These are phyloP conservation scores for Amniculicola lignicola DNA, from an alignment of 495 filamentous ascomycete genomes.

Conservation along the genomic window DNA sequence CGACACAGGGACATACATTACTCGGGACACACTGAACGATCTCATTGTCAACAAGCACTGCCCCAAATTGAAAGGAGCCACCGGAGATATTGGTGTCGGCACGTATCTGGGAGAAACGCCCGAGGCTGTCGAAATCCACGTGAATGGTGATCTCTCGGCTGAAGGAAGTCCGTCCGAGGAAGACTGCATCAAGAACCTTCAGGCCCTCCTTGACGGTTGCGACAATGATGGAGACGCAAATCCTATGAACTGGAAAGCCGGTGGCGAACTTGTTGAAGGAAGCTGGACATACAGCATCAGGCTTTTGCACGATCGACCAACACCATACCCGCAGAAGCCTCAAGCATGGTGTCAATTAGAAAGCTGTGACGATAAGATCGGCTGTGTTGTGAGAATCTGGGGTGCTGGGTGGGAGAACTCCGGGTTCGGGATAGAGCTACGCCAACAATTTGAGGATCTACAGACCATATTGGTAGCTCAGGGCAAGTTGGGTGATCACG, in stretches of 20 bases:
- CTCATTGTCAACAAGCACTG: slow-evolving; percentile 6
- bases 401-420: slow-evolving; percentile 13
- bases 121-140: slow-evolving; percentile 6
- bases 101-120: slow-evolving; percentile 3
- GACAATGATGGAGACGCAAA: background rate
- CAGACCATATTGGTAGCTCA: background rate
- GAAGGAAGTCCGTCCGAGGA: background rate
- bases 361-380: background rate
- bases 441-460: background rate
- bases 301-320: slow-evolving; percentile 5
- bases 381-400: background rate
- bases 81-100: background rate
- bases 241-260: slow-evolving; percentile 19
- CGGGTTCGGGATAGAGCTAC: slow-evolving; percentile 2
- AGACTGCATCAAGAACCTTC: slow-evolving; percentile 13
- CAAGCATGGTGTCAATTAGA: slow-evolving; percentile 4
- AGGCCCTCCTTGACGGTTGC: slow-evolving; percentile 8
- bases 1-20: slow-evolving; percentile 3
- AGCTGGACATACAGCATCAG: slow-evolving; percentile 10
- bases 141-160: background rate
- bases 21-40: slow-evolving; percentile 1
- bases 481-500: background rate
- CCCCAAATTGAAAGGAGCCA: background rate
- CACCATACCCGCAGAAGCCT: background rate
- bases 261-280: slow-evolving; percentile 1